Evolutionary conservation across 1,284 basidiomycete genomes (phyloP).

Genomic region (Microbotryum saponariae): DNA sequence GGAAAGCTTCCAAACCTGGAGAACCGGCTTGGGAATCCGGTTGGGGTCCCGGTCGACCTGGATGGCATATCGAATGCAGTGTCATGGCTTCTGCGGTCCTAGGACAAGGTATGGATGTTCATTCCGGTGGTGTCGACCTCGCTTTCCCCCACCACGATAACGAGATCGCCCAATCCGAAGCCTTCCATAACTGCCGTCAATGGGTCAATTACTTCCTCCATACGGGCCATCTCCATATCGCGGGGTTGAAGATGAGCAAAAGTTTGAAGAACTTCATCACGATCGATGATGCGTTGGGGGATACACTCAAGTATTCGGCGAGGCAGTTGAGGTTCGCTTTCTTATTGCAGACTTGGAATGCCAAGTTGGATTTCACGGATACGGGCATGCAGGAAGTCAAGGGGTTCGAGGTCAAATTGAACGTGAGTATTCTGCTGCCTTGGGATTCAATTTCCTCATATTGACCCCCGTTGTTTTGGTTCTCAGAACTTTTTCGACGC

Average conservation of each 20-base stretch:
- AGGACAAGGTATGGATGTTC: conserved; percentile 92
- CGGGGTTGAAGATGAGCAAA: conserved; percentile 99
- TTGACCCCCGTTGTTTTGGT: too few species aligned
- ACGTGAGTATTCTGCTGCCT: conserved; percentile 51
- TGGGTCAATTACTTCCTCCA: conserved; percentile 99
- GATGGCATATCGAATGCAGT: conserved; percentile 99
- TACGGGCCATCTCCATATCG: conserved; percentile 96
- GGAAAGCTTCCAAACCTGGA: conserved; percentile 97
- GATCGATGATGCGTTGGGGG: conserved; percentile 83
- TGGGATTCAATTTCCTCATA: too few species aligned
- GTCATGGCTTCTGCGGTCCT: conserved; percentile 95
- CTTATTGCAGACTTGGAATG: conserved; percentile 83
- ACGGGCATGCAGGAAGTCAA: conserved; percentile 77
- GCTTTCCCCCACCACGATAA: conserved; percentile 99
- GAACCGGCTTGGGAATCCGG: conserved; percentile 95
- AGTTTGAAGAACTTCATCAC: conserved; percentile 99
- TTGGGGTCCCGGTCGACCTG: conserved; percentile 94
- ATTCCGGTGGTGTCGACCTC: conserved; percentile 93
- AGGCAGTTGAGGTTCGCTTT: conserved; percentile 92
- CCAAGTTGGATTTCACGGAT: conserved; percentile 90
- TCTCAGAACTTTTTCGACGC: conserved; percentile 86
- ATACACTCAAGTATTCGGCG: conserved; percentile 60
- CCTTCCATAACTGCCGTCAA: conserved; percentile 80
- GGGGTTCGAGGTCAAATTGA: conserved; percentile 74
- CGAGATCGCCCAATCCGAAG: conserved; percentile 96